phyloP scores from a whole-genome alignment of 1,284 basidiomycete genomes.

The Boletellus deceptivus region DNA sequence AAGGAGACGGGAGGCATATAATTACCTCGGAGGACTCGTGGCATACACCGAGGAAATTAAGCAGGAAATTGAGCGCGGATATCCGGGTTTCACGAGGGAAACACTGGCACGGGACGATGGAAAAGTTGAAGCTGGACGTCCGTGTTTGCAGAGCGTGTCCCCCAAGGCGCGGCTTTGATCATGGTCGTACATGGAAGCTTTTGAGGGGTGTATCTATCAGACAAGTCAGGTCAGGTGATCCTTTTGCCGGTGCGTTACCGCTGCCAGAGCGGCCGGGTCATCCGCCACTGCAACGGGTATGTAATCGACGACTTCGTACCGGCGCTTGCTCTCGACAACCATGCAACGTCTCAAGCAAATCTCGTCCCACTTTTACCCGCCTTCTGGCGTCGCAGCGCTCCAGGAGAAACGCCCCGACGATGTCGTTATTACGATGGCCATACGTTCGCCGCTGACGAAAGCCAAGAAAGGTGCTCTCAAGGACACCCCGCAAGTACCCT shows the following conservation, averaged over 20 bases:
- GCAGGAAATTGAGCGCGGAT: constrained; percentile 11
- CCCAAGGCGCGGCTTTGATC: neutral
- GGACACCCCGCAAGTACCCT: constrained; percentile 58
- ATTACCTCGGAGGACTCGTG: constrained; percentile 5
- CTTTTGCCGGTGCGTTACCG: too few species aligned
- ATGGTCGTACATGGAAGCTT: too few species aligned
- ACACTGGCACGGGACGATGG: neutral
- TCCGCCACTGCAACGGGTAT: too few species aligned
- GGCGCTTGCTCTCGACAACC: constrained; percentile 22
- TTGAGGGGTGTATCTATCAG: too few species aligned
- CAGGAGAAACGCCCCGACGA: constrained; percentile 63
- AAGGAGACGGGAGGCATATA: constrained; percentile 12
- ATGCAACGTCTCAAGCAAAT: constrained; percentile 62
- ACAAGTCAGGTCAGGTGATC: too few species aligned
- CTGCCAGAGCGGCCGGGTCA: too few species aligned
- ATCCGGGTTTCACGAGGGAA: constrained; percentile 12
- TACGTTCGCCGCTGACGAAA: constrained; percentile 73
- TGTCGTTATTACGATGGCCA: constrained; percentile 78
- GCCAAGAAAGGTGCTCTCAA: constrained; percentile 80
- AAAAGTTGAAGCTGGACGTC: too few species aligned
- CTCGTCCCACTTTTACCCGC: constrained; percentile 53
- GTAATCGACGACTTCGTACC: neutral
- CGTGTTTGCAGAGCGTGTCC: too few species aligned
- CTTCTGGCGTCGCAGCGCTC: constrained; percentile 44
- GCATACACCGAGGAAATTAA: constrained; percentile 4